Evolutionary conservation across 148 eudicot genomes (phyloP).

Genomic region (Tetragonia tetragonoides): DNA sequence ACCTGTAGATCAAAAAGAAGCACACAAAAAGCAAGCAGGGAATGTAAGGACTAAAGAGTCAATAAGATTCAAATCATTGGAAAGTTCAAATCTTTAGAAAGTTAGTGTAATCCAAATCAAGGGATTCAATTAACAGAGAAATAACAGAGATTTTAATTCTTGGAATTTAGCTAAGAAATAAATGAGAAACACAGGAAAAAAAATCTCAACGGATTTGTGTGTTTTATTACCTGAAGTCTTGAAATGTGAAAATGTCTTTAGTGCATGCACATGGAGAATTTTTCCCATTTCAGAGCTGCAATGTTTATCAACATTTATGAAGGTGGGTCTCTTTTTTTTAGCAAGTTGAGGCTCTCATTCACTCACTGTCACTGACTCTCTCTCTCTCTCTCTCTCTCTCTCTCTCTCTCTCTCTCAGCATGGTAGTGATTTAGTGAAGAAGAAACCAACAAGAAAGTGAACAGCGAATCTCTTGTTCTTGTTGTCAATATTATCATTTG

Average conservation of each 20-base stretch:
- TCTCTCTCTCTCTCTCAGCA: background rate
- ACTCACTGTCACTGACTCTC: no score
- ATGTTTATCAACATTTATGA: slow-evolving; percentile 13
- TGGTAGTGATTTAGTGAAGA: slow-evolving; percentile 1
- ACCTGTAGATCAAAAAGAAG: background rate
- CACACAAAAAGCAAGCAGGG: background rate
- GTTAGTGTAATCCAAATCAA: background rate
- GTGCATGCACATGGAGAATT: slow-evolving; percentile 15
- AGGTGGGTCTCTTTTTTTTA: slow-evolving; percentile 18
- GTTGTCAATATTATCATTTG: slow-evolving; percentile 16
- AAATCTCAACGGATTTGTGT: background rate
- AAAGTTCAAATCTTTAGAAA: background rate
- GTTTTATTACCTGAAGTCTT: slow-evolving; percentile 12
- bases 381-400: background rate
- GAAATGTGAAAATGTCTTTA: background rate
- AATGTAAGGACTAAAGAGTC: background rate
- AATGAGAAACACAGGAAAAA: slow-evolving; percentile 2
- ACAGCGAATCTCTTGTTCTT: slow-evolving; percentile 14
- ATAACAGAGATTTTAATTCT: slow-evolving; percentile 11
- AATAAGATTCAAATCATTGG: background rate
- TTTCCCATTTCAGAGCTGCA: background rate
- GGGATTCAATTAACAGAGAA: slow-evolving; percentile 6
- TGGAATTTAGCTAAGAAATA: background rate
- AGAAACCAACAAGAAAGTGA: slow-evolving; percentile 19
- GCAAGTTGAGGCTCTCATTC: slow-evolving; percentile 7